Percentiles rank a stretch among this genome's conserved stretches.
Conservation (phyloP, 257 asterid genomes). For the Solanum commersonii region DNA sequence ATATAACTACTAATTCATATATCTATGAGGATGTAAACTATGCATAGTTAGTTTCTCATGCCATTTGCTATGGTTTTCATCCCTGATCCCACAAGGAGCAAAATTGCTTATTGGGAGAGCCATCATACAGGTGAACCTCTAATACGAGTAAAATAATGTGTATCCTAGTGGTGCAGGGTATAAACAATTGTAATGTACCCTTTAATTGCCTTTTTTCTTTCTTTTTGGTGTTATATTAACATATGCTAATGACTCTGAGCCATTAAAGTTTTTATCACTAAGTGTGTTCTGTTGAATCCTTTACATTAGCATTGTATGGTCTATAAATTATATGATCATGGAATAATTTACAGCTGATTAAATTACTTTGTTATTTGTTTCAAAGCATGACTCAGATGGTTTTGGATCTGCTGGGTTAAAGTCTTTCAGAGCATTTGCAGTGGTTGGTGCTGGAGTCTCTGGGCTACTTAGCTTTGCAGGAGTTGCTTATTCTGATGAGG, state of each 20-base stretch:
- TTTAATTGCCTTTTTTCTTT: not conserved
- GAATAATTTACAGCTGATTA: not conserved
- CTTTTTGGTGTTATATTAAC: not conserved
- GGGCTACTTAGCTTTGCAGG: slow-evolving; percentile 42
- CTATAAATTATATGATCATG: not conserved
- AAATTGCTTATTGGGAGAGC: not conserved
- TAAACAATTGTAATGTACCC: not conserved
- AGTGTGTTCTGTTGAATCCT: not conserved
- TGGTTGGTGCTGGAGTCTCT: slow-evolving; percentile 46
- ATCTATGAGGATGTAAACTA: not conserved
- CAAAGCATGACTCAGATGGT: slow-evolving; percentile 25
- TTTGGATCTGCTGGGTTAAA: slow-evolving; percentile 20
- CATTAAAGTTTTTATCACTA: not conserved
- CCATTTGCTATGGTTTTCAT: not conserved
- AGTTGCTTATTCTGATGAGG: slow-evolving; percentile 48
- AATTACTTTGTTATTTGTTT: not conserved
- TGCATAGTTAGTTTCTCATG: not conserved
- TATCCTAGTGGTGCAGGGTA: not conserved
- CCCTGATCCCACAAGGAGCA: not conserved
- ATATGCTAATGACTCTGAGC: not conserved
- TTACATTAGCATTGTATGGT: not conserved
- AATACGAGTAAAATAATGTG: not conserved
- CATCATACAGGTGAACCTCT: not conserved
- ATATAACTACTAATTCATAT: not conserved
- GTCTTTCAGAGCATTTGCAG: slow-evolving; percentile 27